Percentiles rank a stretch among this genome's conserved stretches.
phyloP scores from a whole-genome alignment of 805 yeast genomes.

The Wickerhamomyces ciferrii region DNA sequence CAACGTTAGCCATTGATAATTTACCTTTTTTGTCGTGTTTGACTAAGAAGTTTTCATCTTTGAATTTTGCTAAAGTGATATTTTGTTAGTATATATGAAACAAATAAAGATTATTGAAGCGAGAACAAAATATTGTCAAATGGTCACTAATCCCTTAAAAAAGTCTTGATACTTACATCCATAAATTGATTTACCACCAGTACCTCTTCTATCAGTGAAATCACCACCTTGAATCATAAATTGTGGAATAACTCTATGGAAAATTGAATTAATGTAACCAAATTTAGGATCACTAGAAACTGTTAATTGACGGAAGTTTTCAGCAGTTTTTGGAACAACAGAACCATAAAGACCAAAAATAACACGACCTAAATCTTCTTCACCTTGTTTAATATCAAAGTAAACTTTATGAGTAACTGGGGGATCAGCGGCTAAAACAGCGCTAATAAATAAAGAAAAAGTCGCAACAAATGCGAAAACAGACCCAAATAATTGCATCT shows the following conservation, averaged over 20 bases:
- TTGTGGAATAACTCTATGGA: constrained; percentile 68
- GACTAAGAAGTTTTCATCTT: constrained; percentile 62
- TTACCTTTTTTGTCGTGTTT: constrained; percentile 68
- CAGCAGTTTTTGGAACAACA: constrained; percentile 82
- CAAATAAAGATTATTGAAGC: no score
- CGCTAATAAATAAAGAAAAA: constrained; percentile 10
- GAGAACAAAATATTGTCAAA: no score
- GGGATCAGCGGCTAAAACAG: constrained; percentile 22
- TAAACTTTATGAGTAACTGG: constrained; percentile 70
- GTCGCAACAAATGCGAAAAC: constrained; percentile 6
- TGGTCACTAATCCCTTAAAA: no score
- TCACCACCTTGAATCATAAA: constrained; percentile 85
- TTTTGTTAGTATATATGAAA: no score
- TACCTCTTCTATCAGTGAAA: constrained; percentile 63
- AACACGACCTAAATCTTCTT: constrained; percentile 69
- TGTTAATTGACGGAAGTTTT: constrained; percentile 79
- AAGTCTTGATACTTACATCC: constrained; percentile 32
- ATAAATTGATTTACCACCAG: constrained; percentile 72
- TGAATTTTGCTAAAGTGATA: constrained; percentile 36
- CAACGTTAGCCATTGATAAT: constrained; percentile 78
- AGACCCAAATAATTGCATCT: constrained; percentile 12
- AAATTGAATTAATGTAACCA: constrained; percentile 56
- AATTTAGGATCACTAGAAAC: constrained; percentile 68
- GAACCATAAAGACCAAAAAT: constrained; percentile 85
- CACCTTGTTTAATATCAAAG: constrained; percentile 84